Evolutionary conservation across 306 rosid genomes (phyloP), one percentile per base, ranked within the genome.

Genomic region (Sicyos edulis): DNA sequence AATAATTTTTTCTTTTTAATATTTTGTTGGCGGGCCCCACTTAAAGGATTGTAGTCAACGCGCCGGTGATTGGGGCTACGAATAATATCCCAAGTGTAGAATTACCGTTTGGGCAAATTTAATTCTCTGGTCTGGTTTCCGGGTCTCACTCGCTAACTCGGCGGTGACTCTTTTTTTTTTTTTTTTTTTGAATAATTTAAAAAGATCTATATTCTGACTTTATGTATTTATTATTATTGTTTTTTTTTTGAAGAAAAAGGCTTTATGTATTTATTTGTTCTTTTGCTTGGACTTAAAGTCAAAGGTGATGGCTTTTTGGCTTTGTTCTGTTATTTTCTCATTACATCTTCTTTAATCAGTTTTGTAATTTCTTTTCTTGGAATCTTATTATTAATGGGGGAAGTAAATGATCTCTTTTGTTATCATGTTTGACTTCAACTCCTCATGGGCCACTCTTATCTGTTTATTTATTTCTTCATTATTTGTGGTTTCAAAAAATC

Each of bases 91-190:
- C 8, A 0, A 26, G 29, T 26, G 17, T 17, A 19, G 14, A 19
- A 19, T 42, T 40, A 44, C 40, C 19, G 19, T 45, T 45, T 26
- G 17, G 17, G 19, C 22, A 13, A 26, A 66, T 45, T 66, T 10
- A 65, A 65, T 65, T n/a, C 52, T 17, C 52, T 40, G 17, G 70
- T 64, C 52, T 64, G 53, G 8, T 10, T 63, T 7, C 24, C 8
- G 51, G 42, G 70, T 64, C 52, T 11, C 17, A 37, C 70, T 64
- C 29, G 9, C 16, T 64, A 40, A 64, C 70, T 64, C 70, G 70
- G 70, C 70, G 70, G 70, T 64, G 70, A 42, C 53, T 64, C 70
- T 26, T 0, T 17, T 2, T 15, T 14, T 29, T 3, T 12, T 29
- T 26, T 26, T 2, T 24, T 14, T 29, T 7, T 0, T 3, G 3